Evolutionary conservation across 2,329 filamentous ascomycete genomes (phyloP), one percentile per base, ranked within the genome.

Genomic region (Fusarium sp.): DNA sequence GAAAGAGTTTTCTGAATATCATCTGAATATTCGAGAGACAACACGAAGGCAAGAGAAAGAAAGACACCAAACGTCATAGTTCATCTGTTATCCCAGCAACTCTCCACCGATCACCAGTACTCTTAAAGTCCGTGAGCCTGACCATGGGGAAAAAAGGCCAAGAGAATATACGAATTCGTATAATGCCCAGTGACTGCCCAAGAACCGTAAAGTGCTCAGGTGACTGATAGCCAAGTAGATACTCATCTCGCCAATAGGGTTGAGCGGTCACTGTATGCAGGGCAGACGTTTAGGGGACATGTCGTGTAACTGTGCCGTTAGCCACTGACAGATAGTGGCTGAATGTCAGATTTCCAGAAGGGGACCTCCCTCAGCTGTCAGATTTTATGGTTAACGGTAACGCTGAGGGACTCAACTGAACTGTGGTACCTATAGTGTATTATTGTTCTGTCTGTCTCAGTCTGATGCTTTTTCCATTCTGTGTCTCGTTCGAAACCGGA

Each of bases 91-190:
- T 55, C 53, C 60, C 12, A 57, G 20, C 20, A 4, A n/a, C 64
- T 64, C 59, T 55, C 65, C 59, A 68, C 60, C 37, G 67, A 70
- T 63, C 67, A 67, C 54, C 41, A 65, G 60, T 32, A 67, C 41
- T 55, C n/a, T 40, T 48, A 29, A 49, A 68, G 44, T 48, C 55
- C 44, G 53, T 25, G 12, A 14, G 13, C 25, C 34, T 49, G 55
- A 45, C 16, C 44, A 58, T 40, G 57, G 64, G 46, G 41, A 27
- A 44, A 34, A 40, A 18, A 27, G 20, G 57, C 49, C 52, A 67
- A 52, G 51, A 48, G 37, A 32, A 46, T 70, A 70, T 61, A 66
- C 61, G 47, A 53, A 70, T 68, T 60, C 67, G 67, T 68, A 55
- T 54, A 32, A 22, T 18, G 44, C 44, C 41, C 18, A 54, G 62